Conservation (phyloP, 75 land plant genomes). For the Pseudotsuga menziesii region DNA sequence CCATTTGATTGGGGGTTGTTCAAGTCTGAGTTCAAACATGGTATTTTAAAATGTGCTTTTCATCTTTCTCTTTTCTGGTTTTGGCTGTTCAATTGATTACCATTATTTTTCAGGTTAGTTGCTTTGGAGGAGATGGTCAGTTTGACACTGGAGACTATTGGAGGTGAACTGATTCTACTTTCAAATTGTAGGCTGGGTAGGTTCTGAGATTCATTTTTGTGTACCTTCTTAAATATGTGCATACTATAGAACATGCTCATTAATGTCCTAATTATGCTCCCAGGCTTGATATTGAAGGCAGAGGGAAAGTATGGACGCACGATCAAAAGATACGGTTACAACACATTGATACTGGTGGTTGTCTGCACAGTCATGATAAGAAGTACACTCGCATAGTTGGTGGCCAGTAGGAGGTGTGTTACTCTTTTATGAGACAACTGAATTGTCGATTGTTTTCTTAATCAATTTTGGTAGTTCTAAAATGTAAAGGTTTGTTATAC, state of each 20-base stretch:
- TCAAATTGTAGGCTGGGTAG: neutral
- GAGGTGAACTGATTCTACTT: constrained; percentile 42
- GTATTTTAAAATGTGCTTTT: neutral
- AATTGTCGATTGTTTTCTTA: neutral
- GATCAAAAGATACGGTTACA: constrained; percentile 83
- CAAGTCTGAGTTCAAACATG: neutral
- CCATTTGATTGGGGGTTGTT: no score
- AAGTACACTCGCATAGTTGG: constrained; percentile 85
- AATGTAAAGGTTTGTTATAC: neutral
- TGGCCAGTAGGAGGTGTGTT: constrained; percentile 92
- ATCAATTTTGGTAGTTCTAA: neutral
- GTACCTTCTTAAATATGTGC: neutral
- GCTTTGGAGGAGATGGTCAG: constrained; percentile 77
- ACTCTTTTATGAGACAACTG: neutral
- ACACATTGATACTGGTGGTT: constrained; percentile 86
- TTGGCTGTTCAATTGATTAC: neutral
- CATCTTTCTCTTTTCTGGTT: neutral
- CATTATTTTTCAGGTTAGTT: constrained; percentile 63
- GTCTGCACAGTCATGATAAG: constrained; percentile 93
- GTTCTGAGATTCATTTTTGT: neutral
- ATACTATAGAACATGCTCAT: neutral
- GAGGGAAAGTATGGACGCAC: constrained; percentile 80
- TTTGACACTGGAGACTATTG: constrained; percentile 91
- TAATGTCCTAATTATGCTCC: neutral
- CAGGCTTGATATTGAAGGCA: constrained; percentile 92